Conservation (phyloP, 345 rosid species). For the Firmiana major region DNA sequence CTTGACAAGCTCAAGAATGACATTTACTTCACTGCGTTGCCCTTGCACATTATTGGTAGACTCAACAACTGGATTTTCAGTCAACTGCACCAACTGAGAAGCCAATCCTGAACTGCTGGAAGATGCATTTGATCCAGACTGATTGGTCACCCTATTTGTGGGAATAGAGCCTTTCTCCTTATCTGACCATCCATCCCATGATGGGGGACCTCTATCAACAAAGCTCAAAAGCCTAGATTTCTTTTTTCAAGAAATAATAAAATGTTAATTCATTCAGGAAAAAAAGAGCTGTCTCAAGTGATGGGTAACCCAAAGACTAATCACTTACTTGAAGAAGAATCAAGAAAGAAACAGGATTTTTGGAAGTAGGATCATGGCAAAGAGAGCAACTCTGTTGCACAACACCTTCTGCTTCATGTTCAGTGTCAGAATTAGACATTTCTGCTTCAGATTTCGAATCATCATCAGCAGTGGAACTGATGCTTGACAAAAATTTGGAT, state of each 20-base stretch:
- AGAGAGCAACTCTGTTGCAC: slow-evolving; percentile 76
- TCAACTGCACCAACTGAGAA: slow-evolving; percentile 40
- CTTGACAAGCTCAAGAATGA: slow-evolving; percentile 51
- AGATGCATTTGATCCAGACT: slow-evolving; percentile 24
- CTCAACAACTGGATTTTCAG: slow-evolving; percentile 45
- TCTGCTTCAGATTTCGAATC: slow-evolving; percentile 42
- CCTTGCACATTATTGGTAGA: slow-evolving; percentile 39
- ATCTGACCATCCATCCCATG: slow-evolving; percentile 57
- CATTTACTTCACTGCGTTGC: slow-evolving; percentile 41
- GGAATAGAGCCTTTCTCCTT: slow-evolving; percentile 26
- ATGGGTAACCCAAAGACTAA: slow-evolving; percentile 20
- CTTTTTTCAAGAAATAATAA: slow-evolving; percentile 38
- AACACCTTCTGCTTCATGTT: slow-evolving; percentile 36
- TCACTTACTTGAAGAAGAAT: slow-evolving; percentile 80
- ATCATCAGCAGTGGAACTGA: slow-evolving; percentile 45
- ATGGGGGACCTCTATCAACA: slow-evolving; percentile 63
- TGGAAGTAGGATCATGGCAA: slow-evolving; percentile 82
- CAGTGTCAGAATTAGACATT: slow-evolving; percentile 37
- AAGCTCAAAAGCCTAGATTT: slow-evolving; percentile 89
- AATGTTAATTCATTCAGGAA: slow-evolving; percentile 9
- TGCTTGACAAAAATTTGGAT: slow-evolving; percentile 73
- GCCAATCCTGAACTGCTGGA: slow-evolving; percentile 33
- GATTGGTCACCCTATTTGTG: slow-evolving; percentile 30
- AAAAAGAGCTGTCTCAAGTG: background rate
- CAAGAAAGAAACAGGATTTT: slow-evolving; percentile 67